A percentile compares a stretch with the other conserved stretches of the same genome.
Evolutionary conservation across 2,329 filamentous ascomycete species (phyloP).

Genomic region (Alternaria tenuissima): DNA sequence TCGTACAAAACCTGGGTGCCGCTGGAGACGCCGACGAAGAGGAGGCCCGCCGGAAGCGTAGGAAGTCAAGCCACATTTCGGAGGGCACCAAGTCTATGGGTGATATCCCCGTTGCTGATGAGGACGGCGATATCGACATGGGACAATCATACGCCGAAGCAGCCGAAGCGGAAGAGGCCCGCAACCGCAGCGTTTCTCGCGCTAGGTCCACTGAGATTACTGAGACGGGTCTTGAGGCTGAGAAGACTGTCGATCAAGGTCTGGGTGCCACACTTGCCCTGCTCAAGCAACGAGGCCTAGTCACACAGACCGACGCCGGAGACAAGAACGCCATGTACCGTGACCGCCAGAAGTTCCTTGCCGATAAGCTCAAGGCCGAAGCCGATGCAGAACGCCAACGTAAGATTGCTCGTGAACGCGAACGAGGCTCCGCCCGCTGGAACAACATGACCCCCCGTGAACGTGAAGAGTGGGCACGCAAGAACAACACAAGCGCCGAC

Average conservation of each 20-base stretch:
- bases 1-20: constrained; percentile 81
- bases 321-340: constrained; percentile 73
- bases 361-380: constrained; percentile 79
- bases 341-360: constrained; percentile 79
- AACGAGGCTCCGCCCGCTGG: constrained; percentile 80
- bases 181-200: constrained; percentile 37
- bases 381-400: constrained; percentile 81
- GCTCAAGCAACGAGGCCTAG: constrained; percentile 83
- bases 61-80: constrained; percentile 45
- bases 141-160: constrained; percentile 61
- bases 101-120: constrained; percentile 52
- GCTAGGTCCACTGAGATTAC: constrained; percentile 62
- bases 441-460: constrained; percentile 92
- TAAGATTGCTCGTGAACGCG: constrained; percentile 83
- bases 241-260: constrained; percentile 79
- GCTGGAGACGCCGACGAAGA: constrained; percentile 33
- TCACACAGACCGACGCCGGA: constrained; percentile 70
- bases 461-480: constrained; percentile 85
- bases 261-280: constrained; percentile 84
- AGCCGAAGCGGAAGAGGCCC: constrained; percentile 58
- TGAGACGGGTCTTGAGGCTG: constrained; percentile 80
- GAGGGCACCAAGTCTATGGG: constrained; percentile 33
- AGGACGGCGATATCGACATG: constrained; percentile 64
- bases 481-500: constrained; percentile 88
- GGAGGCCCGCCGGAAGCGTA: constrained; percentile 59